Base-by-base conservation (phyloP, 305 asterid genomes). In the Nicotiana rustica region DNA sequence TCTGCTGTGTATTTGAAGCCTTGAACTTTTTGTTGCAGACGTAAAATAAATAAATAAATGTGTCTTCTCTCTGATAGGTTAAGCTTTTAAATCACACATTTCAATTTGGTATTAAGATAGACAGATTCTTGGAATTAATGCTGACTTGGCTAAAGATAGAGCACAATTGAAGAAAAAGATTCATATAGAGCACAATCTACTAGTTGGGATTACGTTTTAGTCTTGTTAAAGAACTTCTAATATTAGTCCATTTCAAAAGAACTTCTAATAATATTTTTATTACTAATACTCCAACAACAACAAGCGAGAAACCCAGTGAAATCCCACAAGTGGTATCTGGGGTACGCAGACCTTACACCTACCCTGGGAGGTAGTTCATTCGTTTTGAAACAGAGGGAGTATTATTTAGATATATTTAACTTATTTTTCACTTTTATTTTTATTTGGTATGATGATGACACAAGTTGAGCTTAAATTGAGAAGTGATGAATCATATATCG, bases 71-170 rank as follows among this genome's bases (percentile, higher is more conserved):
- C 21, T 73, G 5, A 13, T 47, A 47, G 14, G 35, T 6, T 47
- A 49, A 29, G 41, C 62, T 13, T 73, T 73, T 73, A 73, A 73
- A 49, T 73, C 62, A 21, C 62, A 21, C 79, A 9, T 47, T 47
- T 73, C 38, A 21, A 73, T 38, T 6, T 44, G 62, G 41, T 73
- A 73, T 71, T 19, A 18, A 47, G 61, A 38, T 73, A n/a, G 21
- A 73, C 14, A 49, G 9, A 73, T 47, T 73, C 41, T 73, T 47
- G 79, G 62, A 73, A 73, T 47, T 38, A 73, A 25, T 73, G 62
- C 52, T 14, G 79, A 49, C 10, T 73, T 73, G 3, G 79, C 79
- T 47, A 73, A 73, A 73, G 19, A 47, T 47, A 73, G 41, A 38
- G 41, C 10, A 73, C 21, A 13, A 71, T 44, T 60, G 41, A 47